Base-by-base conservation (phyloP, 2,329 filamentous ascomycete species). In the Aspergillus pseudonomiae region DNA sequence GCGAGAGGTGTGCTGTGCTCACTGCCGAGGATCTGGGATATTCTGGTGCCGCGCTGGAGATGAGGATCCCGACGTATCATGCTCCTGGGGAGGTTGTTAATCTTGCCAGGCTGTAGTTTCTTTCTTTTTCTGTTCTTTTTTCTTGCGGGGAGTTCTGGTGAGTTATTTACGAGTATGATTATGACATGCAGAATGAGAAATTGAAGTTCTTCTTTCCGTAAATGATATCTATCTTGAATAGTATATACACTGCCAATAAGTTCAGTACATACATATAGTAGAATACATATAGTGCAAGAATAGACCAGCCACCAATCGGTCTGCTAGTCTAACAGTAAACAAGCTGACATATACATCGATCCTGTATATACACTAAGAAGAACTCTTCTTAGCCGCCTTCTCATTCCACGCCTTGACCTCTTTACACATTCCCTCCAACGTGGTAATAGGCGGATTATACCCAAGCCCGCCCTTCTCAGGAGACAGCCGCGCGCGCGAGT, bases 11-110 rank as follows among this genome's bases (percentile, higher is more conserved):
- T 58, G 88, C 89, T 2, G 80, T 90, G 64, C 84, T 93, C 26
- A 84, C 87, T 1, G 91, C 85, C 10, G 91, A 93, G 77, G 91
- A 93, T 67, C 79, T 93, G 21, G 91, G 89, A 4, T 93, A 93
- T 78, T 88, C 85, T 41, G 91, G 91, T 34, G 82, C 83, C 34
- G 90, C 88, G 11, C 81, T 94, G 65, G 88, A 93, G 48, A 94
- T 94, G 91, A 90, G 88, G 79, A 90, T 90, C 4, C 88, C 88
- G 1, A 82, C 81, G 11, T 90, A 90, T 72, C 78, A 89, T 64
- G 87, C 84, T 0, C 86, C 74, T 1, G 75, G 74, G 43, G 77
- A 80, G 63, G 63, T 68, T 46, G 65, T 73, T 14, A 72, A 74
- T 36, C 70, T 79, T 34, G 67, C 73, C 6, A 71, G 76, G 19